These are phyloP conservation scores for Russula dissimulans DNA, from an alignment of 768 basidiomycete species.

Conservation along the genomic window DNA sequence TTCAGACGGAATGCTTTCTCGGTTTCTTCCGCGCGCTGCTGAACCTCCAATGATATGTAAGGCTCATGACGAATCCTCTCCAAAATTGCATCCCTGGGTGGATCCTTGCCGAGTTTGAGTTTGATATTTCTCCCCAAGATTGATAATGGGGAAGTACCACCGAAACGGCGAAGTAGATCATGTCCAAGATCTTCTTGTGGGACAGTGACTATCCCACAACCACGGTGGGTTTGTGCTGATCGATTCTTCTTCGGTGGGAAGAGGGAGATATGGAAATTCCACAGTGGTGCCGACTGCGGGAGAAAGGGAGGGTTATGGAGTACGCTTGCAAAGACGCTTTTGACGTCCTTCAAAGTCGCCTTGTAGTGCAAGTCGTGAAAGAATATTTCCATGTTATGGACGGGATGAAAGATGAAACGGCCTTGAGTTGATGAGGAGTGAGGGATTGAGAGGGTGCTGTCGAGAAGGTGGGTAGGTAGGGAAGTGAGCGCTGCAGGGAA, in stretches of 20 bases:
- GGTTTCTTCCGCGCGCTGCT: neutral
- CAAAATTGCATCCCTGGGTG: slow-evolving; percentile 22
- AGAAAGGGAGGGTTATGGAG: slow-evolving; percentile 39
- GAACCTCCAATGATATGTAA: slow-evolving; percentile 7
- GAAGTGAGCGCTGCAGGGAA: neutral
- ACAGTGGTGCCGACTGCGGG: slow-evolving; percentile 21
- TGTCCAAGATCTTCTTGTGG: slow-evolving; percentile 33
- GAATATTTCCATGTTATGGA: slow-evolving; percentile 28
- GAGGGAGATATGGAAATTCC: slow-evolving; percentile 49
- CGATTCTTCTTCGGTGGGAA: slow-evolving; percentile 30
- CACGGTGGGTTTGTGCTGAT: slow-evolving; percentile 28
- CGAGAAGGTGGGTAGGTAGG: neutral
- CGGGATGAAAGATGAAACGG: neutral
- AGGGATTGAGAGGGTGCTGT: neutral
- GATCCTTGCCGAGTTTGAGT: slow-evolving; percentile 19
- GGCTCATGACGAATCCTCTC: slow-evolving; percentile 13
- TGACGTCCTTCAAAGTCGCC: slow-evolving; percentile 18
- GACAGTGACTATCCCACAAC: slow-evolving; percentile 41
- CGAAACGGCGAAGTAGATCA: slow-evolving; percentile 37
- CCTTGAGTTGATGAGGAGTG: neutral
- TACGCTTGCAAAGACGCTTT: slow-evolving; percentile 32
- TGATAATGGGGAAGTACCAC: slow-evolving; percentile 23
- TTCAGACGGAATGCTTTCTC: slow-evolving; percentile 24
- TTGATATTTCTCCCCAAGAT: slow-evolving; percentile 28
- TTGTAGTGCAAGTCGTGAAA: slow-evolving; percentile 23